Percentiles rank a stretch among this genome's conserved stretches.
Evolutionary conservation across 2,329 filamentous ascomycete genomes (phyloP).

Genomic region (Penicillium nordicum): DNA sequence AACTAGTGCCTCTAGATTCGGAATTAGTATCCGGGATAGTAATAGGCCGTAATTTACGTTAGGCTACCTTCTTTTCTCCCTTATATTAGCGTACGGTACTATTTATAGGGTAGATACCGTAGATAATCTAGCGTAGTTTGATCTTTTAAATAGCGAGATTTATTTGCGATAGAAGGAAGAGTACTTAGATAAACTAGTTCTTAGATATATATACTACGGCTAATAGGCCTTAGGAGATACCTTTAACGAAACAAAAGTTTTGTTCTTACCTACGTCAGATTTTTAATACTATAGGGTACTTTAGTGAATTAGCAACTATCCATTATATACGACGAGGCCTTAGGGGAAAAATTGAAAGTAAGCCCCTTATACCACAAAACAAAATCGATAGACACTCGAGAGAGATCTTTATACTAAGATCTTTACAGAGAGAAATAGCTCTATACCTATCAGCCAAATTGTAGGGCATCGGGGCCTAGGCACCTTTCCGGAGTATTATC

Average conservation of each 20-base stretch:
- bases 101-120: not conserved
- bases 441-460: conserved; percentile 7
- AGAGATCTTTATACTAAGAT: not conserved
- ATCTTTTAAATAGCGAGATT: conserved; percentile 4
- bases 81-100: not conserved
- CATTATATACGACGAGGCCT: conserved; percentile 1
- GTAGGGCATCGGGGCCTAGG: no score
- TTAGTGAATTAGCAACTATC: not conserved
- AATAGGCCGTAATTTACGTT: conserved; percentile 1
- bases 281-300: not conserved
- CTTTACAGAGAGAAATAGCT: conserved; percentile 11
- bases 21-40: conserved; percentile 2
- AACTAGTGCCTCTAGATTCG: not conserved
- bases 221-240: not conserved
- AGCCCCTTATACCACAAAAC: not conserved
- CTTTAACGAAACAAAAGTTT: conserved; percentile 3
- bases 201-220: conserved; percentile 3
- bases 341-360: not conserved
- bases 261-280: not conserved
- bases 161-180: conserved; percentile 1
- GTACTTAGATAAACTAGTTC: conserved; percentile 1
- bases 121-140: not conserved
- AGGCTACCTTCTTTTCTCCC: conserved; percentile 2
- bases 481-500: conserved; percentile 14
- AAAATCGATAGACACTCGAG: no score